Evolutionary conservation across 495 filamentous ascomycete species (phyloP).

Genomic region (Bacidia gigantensis): DNA sequence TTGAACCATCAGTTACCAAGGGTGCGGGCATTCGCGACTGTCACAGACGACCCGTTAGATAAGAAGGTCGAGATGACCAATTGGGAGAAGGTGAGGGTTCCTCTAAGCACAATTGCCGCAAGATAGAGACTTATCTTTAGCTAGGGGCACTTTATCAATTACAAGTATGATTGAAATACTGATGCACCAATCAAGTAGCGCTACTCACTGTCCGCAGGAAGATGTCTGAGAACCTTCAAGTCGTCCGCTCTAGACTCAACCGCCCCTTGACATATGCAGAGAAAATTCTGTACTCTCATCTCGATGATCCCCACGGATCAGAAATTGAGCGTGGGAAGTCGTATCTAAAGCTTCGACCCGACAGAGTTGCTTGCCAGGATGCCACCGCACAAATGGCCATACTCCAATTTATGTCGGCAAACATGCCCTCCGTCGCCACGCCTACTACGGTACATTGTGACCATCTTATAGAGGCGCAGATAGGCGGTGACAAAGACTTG

Average conservation of each 20-base stretch:
- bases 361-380: constrained; percentile 98
- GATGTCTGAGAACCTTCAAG: constrained; percentile 91
- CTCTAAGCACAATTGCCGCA: constrained; percentile 13
- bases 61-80: constrained; percentile 75
- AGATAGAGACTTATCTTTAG: neutral
- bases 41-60: constrained; percentile 47
- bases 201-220: constrained; percentile 47
- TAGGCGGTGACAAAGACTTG: constrained; percentile 90
- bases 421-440: constrained; percentile 86
- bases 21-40: constrained; percentile 47
- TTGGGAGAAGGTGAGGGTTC: constrained; percentile 51
- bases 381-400: constrained; percentile 99
- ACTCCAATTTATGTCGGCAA: constrained; percentile 98
- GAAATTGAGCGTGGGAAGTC: constrained; percentile 91
- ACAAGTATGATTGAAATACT: constrained; percentile 36
- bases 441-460: constrained; percentile 97
- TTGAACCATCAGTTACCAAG: constrained; percentile 28
- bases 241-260: constrained; percentile 80
- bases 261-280: constrained; percentile 89
- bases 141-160: constrained; percentile 64
- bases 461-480: constrained; percentile 96
- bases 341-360: constrained; percentile 90
- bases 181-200: constrained; percentile 17
- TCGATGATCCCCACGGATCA: constrained; percentile 92
- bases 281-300: constrained; percentile 97